Conservation (phyloP, 805 yeast species). For the Candida hispaniensis region DNA sequence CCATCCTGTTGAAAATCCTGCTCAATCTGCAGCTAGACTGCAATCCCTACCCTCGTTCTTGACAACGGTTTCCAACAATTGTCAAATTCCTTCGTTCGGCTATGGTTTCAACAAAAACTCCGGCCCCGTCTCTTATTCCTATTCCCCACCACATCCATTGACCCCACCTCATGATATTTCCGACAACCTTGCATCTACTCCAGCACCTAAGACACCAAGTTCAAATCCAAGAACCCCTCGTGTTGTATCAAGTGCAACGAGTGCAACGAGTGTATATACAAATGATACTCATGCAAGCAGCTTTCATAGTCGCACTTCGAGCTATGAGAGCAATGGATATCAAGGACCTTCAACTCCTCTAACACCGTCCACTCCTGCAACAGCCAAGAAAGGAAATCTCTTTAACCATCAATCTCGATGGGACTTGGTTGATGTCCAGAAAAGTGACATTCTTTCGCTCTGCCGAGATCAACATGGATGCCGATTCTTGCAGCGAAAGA, state of each 20-base stretch:
- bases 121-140: constrained; percentile 5
- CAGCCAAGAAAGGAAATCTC: constrained; percentile 13
- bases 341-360: neutral
- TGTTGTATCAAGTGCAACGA: neutral
- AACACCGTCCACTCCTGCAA: constrained; percentile 2
- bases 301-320: neutral
- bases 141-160: constrained; percentile 11
- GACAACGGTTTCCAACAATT: too few species aligned
- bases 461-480: constrained; percentile 98
- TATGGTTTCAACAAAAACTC: constrained; percentile 9
- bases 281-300: constrained; percentile 6
- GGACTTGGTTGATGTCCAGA: constrained; percentile 38
- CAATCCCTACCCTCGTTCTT: neutral
- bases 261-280: constrained; percentile 5
- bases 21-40: constrained; percentile 3
- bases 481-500: constrained; percentile 77
- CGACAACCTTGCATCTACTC: constrained; percentile 14
- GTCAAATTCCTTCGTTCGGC: too few species aligned
- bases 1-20: constrained; percentile 3
- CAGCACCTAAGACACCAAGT: constrained; percentile 14
- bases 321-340: neutral
- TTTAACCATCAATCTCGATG: constrained; percentile 4
- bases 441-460: constrained; percentile 56
- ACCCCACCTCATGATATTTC: constrained; percentile 18
- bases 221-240: constrained; percentile 1